Evolutionary conservation across 768 basidiomycete species (phyloP), one percentile per base, ranked within the genome.

Genomic region (Termitomyces eurrhizus): DNA sequence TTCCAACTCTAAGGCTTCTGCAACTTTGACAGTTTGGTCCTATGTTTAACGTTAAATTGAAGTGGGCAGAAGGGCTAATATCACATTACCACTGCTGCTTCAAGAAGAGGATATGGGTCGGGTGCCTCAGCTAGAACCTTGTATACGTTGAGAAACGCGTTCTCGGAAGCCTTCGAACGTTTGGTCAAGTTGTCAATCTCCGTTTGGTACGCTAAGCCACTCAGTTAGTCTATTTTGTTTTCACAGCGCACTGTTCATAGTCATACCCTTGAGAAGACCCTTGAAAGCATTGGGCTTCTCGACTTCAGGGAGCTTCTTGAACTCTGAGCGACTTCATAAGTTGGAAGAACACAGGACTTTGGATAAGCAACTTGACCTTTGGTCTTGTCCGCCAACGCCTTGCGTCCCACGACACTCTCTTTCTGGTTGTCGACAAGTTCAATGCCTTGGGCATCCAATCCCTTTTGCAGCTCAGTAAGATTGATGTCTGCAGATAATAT

Each of bases 401-500:
- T 99, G 46, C 97, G 83, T 11, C 95, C 95, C 3, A 99, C 81
- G 49, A 98, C 82, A 65, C 91, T 93, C 78, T 98, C 96, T 78
- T 98, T 99, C 80, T 98, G 95, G 75, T 95, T 95, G 80, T 98
- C 95, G 24, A 99, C 95, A 14, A 99, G 81, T 74, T 98, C 95
- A 37, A 98, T 82, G 4, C 95, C 95, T 62, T 98, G 96, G 7
- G 83, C 79, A 74, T 98, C 95, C 52, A 99, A 84, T 4, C 87
- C 89, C 77, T 93, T 95, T 75, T 98, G 96, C 32, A 98, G 80
- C 64, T 97, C 93, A 21, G 86, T 76, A 54, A 99, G 83, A 72
- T 92, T 89, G 68, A 99, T 90, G 64, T 87, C 94, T 97, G 65
- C 42, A 21, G n/a, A 8, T 14, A 13, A 12, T n/a, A 12, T 58